A percentile compares a stretch with the other conserved stretches of the same genome.
These are phyloP conservation scores for Adenanthera pavonina DNA, from an alignment of 306 rosid genomes.

Conservation along the genomic window DNA sequence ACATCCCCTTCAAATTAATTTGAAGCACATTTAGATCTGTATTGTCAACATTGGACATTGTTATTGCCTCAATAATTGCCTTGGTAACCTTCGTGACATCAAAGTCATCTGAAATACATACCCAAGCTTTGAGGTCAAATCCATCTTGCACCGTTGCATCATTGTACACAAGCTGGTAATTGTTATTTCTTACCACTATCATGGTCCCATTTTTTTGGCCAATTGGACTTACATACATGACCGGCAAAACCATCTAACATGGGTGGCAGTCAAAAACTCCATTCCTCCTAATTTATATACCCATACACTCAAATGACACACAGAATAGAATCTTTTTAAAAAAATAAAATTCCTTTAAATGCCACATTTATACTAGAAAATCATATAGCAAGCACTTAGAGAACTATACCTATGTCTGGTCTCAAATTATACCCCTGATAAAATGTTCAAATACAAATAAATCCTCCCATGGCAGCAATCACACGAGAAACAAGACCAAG, in stretches of 20 bases:
- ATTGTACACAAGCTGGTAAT: not conserved
- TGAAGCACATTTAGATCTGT: slow-evolving; percentile 60
- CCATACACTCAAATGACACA: no score
- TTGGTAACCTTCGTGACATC: not conserved
- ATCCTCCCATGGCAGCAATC: not conserved
- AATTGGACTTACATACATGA: no score
- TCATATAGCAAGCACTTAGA: no score
- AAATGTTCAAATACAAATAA: not conserved
- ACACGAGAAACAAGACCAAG: slow-evolving; percentile 12
- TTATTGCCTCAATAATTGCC: slow-evolving; percentile 44
- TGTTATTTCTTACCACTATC: no score
- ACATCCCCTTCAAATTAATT: slow-evolving; percentile 43
- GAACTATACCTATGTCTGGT: no score
- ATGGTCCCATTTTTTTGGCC: no score
- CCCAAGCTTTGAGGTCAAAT: slow-evolving; percentile 17
- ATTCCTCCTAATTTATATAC: no score
- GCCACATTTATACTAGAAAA: no score
- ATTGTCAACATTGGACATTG: slow-evolving; percentile 17
- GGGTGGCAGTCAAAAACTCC: no score
- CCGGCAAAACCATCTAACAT: no score
- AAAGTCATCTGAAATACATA: slow-evolving; percentile 4
- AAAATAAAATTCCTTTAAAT: no score
- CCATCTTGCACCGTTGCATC: not conserved
- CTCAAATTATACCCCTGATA: not conserved
- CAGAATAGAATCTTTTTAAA: no score